phyloP scores from a whole-genome alignment of 805 yeast species.

The Pichia eremophila region DNA sequence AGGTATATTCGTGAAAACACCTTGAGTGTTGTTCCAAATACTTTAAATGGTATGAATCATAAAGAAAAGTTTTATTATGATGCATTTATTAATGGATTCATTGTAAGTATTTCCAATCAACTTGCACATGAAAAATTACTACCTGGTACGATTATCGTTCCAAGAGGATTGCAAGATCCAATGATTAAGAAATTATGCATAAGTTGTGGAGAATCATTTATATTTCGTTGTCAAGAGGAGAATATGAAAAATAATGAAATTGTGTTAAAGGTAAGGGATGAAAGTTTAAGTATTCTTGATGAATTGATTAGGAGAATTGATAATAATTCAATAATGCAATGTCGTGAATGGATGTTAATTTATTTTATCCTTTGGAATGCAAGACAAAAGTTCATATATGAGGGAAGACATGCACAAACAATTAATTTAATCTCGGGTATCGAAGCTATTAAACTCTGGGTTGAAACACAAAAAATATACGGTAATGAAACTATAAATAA shows the following conservation, averaged over 20 bases:
- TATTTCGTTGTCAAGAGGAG: constrained; percentile 11
- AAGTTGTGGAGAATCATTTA: constrained; percentile 34
- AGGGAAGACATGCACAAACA: constrained; percentile 24
- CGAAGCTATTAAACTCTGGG: constrained; percentile 26
- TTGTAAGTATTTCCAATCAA: constrained; percentile 34
- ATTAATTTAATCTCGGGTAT: constrained; percentile 30
- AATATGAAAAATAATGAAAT: constrained; percentile 13
- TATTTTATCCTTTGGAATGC: constrained; percentile 32
- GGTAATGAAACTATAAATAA: too few relatives aligned
- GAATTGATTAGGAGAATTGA: constrained; percentile 18
- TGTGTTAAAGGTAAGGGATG: constrained; percentile 13
- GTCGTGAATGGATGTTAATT: constrained; percentile 33
- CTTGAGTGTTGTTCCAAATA: background rate
- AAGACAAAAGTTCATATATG: constrained; percentile 27
- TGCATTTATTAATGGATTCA: constrained; percentile 32
- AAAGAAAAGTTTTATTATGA: constrained; percentile 14
- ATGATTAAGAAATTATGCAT: constrained; percentile 26
- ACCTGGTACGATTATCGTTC: constrained; percentile 32
- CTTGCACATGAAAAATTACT: constrained; percentile 32
- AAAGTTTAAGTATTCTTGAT: constrained; percentile 1
- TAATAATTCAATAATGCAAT: constrained; percentile 20
- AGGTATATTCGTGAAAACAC: constrained; percentile 10
- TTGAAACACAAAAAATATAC: constrained; percentile 9
- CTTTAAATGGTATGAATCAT: background rate
- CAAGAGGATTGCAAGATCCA: constrained; percentile 24